Conservation (phyloP, 2,329 filamentous ascomycete species). For the Onygena corvina region DNA sequence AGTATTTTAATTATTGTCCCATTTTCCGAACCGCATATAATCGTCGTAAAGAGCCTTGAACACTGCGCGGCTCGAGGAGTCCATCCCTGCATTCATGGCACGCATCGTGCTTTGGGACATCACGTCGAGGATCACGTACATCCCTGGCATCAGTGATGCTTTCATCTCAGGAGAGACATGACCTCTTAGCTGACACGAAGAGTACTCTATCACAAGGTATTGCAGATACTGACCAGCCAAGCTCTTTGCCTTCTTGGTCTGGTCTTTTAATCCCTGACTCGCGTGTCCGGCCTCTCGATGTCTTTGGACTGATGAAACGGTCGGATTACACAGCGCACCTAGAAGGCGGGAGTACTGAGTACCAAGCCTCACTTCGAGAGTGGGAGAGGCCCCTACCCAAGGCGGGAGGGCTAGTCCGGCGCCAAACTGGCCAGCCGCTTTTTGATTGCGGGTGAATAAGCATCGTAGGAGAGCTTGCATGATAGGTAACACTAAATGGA, state of each 20-base stretch:
- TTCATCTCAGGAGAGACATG: slow-evolving; percentile 42
- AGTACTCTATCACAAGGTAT: slow-evolving; percentile 47
- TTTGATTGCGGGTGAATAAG: slow-evolving; percentile 40
- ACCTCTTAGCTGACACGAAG: slow-evolving; percentile 40
- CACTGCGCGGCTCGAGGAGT: slow-evolving; percentile 40
- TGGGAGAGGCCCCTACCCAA: slow-evolving; percentile 15
- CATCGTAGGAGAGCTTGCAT: slow-evolving; percentile 45
- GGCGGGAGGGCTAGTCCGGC: slow-evolving; percentile 15
- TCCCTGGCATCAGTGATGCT: slow-evolving; percentile 40
- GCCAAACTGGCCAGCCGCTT: slow-evolving; percentile 15
- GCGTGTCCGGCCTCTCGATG: slow-evolving; percentile 25
- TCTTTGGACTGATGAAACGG: slow-evolving; percentile 42
- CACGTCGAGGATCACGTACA: slow-evolving; percentile 43
- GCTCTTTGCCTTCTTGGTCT: slow-evolving; percentile 47
- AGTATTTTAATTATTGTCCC: slow-evolving; percentile 33
- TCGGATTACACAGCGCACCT: slow-evolving; percentile 50
- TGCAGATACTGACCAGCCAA: slow-evolving; percentile 47
- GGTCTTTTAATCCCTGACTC: slow-evolving; percentile 43
- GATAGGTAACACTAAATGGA: slow-evolving; percentile 46
- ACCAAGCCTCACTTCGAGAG: slow-evolving; percentile 35
- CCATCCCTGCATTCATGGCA: slow-evolving; percentile 41
- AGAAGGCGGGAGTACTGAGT: slow-evolving; percentile 44
- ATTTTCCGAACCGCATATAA: slow-evolving; percentile 37
- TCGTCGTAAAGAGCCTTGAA: slow-evolving; percentile 44
- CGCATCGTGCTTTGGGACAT: slow-evolving; percentile 41